These are phyloP conservation scores for Leishmania lainsoni DNA, from an alignment of 208 protist genomes.

Conservation along the genomic window DNA sequence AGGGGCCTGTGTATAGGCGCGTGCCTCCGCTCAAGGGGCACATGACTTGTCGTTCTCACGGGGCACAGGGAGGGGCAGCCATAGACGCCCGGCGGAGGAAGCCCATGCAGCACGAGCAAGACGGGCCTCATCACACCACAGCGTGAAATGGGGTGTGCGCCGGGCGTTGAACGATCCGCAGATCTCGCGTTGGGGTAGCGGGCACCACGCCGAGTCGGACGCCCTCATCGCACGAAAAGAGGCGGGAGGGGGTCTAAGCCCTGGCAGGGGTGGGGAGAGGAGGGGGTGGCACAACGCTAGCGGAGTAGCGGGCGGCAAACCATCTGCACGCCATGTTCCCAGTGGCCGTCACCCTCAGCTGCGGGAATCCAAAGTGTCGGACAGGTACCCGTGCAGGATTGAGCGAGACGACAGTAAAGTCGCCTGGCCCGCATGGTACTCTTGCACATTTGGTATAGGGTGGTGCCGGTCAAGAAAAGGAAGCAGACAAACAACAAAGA, in stretches of 20 bases:
- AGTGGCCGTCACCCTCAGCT: not conserved
- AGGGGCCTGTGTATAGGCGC: not conserved
- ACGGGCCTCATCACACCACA: not conserved
- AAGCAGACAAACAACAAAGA: not conserved
- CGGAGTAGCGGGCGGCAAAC: not conserved
- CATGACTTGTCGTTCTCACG: not conserved
- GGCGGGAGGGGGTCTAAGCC: not conserved
- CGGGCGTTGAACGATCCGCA: not conserved
- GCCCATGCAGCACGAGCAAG: not conserved
- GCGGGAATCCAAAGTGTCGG: not conserved
- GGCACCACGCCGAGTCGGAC: not conserved
- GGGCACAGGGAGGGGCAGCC: not conserved
- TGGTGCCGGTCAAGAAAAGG: not conserved
- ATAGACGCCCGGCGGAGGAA: not conserved
- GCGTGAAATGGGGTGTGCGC: not conserved
- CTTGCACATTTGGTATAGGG: not conserved
- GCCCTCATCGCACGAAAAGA: not conserved
- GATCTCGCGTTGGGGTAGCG: not conserved
- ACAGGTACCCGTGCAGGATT: not conserved
- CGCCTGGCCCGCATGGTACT: not conserved
- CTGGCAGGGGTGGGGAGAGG: not conserved
- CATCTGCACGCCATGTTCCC: not conserved
- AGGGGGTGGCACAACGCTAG: not conserved
- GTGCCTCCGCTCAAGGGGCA: not conserved
- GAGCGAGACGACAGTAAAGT: not conserved